phyloP scores from a whole-genome alignment of 2,329 filamentous ascomycete species.

The Trichoderma polysporum region DNA sequence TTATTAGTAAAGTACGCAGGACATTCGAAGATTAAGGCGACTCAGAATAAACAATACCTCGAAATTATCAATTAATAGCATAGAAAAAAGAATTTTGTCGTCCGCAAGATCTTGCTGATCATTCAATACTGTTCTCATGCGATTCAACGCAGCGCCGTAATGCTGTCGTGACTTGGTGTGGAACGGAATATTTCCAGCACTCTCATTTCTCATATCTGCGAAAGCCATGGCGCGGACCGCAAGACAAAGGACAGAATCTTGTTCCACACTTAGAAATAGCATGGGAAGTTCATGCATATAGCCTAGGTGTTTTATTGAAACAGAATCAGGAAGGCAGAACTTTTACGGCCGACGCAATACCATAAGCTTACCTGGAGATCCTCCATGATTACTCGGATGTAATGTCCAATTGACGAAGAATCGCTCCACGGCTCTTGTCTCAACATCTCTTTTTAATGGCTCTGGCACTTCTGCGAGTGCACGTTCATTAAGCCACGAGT shows the following conservation, averaged over 20 bases:
- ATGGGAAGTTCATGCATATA: background rate
- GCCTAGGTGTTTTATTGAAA: background rate
- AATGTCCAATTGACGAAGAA: background rate
- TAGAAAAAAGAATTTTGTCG: background rate
- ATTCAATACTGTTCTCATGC: background rate
- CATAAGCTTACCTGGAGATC: background rate
- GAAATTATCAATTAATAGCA: background rate
- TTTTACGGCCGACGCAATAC: background rate
- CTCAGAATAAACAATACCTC: too few relatives aligned
- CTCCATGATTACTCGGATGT: background rate
- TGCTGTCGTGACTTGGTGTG: background rate
- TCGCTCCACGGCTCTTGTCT: background rate
- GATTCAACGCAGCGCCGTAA: background rate
- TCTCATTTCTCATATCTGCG: background rate
- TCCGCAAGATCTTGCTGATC: background rate
- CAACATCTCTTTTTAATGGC: background rate
- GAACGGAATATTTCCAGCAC: background rate
- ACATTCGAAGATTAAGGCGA: background rate
- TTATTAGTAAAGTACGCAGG: background rate
- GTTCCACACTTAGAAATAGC: background rate
- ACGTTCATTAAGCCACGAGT: background rate
- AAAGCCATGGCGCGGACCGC: background rate
- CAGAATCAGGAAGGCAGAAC: background rate
- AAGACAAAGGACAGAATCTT: background rate
- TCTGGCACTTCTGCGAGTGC: background rate